Evolutionary conservation across 1,284 basidiomycete species (phyloP), one percentile per base, ranked within the genome.

Genomic region (Pseudozyma thailandica): DNA sequence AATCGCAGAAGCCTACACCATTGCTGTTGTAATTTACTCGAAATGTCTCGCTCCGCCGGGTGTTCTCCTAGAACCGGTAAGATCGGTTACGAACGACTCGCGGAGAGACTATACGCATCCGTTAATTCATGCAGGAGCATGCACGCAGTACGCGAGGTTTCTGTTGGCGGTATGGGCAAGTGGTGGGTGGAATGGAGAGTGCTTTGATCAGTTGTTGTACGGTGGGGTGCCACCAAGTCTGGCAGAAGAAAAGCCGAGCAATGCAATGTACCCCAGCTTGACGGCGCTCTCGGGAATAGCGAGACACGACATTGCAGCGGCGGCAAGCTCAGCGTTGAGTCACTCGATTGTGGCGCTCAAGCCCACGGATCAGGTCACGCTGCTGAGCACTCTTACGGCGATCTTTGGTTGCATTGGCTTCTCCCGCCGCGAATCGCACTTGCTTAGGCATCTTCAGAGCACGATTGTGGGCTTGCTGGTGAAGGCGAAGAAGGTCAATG

Each of bases 51-150:
- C 80, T 21, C 81, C 81, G 20, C 78, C 76, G 6, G 71, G 63
- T 26, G 68, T 75, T 12, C 59, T 81, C 28, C 58, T 74, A 4
- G 79, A 79, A 18, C 48, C 74, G 8, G 71, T 62, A 15, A 44
- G 57, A 33, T 78, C 74, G 10, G 74, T 82, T 27, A 78, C 72
- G 20, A 73, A 65, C 68, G 80, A 82, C 38, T 75, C 78, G 46
- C 78, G 78, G 3, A 55, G 78, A 31, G 81, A 82, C 62, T 81
- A 75, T 33, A 82, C 81, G 20, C 81, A 81, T 52, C 81, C 81
- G 18, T 47, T 77, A 23, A 75, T 82, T 35, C 77, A 82, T 31
- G 78, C 77, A 7, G 59, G 48, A 7, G 80, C 79, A 1, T 80
- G 79, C 46, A 60, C 81, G 21, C 61, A 77, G 44, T 80, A 80